phyloP scores from a whole-genome alignment of 2,329 filamentous ascomycete species.

The Talaromyces atroroseus region DNA sequence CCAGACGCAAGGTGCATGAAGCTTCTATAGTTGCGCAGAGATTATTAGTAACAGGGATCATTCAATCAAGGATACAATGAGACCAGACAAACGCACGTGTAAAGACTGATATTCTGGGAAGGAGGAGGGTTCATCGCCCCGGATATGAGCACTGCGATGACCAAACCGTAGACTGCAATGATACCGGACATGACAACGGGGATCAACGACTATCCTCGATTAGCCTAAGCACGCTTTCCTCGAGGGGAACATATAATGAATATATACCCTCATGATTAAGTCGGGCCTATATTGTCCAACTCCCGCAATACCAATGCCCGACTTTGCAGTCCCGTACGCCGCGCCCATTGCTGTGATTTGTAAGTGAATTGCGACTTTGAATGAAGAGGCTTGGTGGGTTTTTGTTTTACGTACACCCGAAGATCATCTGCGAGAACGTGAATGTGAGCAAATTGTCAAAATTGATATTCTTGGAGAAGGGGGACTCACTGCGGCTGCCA shows the following conservation, averaged over 20 bases:
- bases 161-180: conserved; percentile 94
- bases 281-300: conserved; percentile 62
- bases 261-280: conserved; percentile 61
- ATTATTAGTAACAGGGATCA: conserved; percentile 17
- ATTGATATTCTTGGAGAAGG: background rate
- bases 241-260: background rate
- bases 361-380: conserved; percentile 19
- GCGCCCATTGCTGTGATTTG: conserved; percentile 53
- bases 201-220: conserved; percentile 39
- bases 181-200: conserved; percentile 91
- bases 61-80: background rate
- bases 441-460: conserved; percentile 23
- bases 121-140: conserved; percentile 75
- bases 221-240: background rate
- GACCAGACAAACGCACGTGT: conserved; percentile 55
- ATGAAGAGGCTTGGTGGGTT: background rate
- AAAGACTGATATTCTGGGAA: conserved; percentile 69
- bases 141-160: conserved; percentile 92
- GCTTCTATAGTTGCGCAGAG: conserved; percentile 49
- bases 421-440: conserved; percentile 43
- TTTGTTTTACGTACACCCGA: conserved; percentile 42
- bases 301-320: conserved; percentile 62
- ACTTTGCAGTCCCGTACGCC: conserved; percentile 64
- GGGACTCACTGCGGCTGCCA: conserved; percentile 44
- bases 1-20: conserved; percentile 93